Evolutionary conservation across 2,329 filamentous ascomycete species (phyloP).

Genomic region (Xylariaceae sp.): DNA sequence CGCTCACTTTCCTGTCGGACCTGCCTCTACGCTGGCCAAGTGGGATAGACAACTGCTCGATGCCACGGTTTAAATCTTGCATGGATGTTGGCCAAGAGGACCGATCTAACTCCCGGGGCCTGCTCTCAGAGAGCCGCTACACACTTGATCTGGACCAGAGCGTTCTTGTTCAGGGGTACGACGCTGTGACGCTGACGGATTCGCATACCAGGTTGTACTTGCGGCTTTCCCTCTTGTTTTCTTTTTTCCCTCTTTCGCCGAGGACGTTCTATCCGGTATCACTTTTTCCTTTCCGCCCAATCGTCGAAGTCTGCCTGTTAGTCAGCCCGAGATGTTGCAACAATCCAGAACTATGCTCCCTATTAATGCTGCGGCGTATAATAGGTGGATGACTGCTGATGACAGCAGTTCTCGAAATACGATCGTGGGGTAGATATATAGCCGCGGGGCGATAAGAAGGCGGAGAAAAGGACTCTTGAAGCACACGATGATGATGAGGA

Average conservation of each 20-base stretch:
- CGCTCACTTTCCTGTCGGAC: constrained; percentile 50
- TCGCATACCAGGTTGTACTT: constrained; percentile 25
- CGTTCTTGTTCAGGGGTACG: constrained; percentile 18
- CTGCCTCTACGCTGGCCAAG: constrained; percentile 56
- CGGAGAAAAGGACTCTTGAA: constrained; percentile 17
- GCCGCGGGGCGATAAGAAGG: constrained; percentile 14
- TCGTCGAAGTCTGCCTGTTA: constrained; percentile 15
- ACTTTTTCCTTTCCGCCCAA: constrained; percentile 7
- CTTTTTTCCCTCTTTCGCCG: constrained; percentile 18
- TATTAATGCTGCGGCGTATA: constrained; percentile 9
- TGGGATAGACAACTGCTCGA: constrained; percentile 41
- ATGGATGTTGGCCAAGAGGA: constrained; percentile 42
- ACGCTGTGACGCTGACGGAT: constrained; percentile 14
- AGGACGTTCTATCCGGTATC: constrained; percentile 8
- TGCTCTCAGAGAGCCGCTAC: constrained; percentile 25
- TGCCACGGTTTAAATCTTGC: constrained; percentile 45
- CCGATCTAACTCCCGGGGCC: constrained; percentile 24
- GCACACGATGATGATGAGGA: constrained; percentile 21
- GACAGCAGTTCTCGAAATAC: constrained; percentile 14
- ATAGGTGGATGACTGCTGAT: constrained; percentile 17
- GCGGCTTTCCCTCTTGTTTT: constrained; percentile 18
- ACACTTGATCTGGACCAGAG: constrained; percentile 18
- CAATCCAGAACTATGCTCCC: constrained; percentile 8
- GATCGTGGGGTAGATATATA: constrained; percentile 23
- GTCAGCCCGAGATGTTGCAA: constrained; percentile 15